Percentiles rank a stretch among this genome's conserved stretches.
Evolutionary conservation across 441 rosid species (phyloP).

Genomic region (Erodium texanum): DNA sequence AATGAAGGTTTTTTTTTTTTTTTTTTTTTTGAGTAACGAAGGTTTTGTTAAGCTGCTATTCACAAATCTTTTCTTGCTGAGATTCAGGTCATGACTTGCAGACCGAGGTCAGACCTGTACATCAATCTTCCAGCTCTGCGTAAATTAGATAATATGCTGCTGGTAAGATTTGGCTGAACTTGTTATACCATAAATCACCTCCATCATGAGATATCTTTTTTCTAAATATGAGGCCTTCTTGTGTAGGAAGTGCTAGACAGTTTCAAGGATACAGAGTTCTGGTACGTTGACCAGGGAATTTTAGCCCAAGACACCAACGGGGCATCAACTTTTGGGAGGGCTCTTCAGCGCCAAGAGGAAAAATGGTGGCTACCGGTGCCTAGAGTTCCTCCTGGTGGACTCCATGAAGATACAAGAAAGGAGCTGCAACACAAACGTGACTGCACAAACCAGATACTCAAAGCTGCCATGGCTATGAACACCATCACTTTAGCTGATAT

Average conservation of each 20-base stretch:
- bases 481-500: constrained; percentile 66
- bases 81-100: constrained; percentile 86
- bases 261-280: constrained; percentile 69
- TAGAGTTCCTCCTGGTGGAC: constrained; percentile 74
- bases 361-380: constrained; percentile 99
- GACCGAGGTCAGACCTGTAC: constrained; percentile 83
- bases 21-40: no score
- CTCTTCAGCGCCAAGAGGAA: constrained; percentile 87
- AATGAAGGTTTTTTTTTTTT: no score
- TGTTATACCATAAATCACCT: neutral
- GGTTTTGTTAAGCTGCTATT: no score
- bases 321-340: constrained; percentile 62
- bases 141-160: constrained; percentile 93
- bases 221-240: constrained; percentile 9
- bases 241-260: constrained; percentile 81
- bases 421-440: constrained; percentile 85
- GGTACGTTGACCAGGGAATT: constrained; percentile 94
- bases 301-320: constrained; percentile 40
- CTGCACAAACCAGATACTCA: constrained; percentile 85
- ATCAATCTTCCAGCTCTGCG: constrained; percentile 83
- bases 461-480: constrained; percentile 98
- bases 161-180: constrained; percentile 39
- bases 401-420: constrained; percentile 65
- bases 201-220: neutral
- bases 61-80: no score